phyloP scores from a whole-genome alignment of 192 early-diverging fungal species.

The Podila verticillata region DNA sequence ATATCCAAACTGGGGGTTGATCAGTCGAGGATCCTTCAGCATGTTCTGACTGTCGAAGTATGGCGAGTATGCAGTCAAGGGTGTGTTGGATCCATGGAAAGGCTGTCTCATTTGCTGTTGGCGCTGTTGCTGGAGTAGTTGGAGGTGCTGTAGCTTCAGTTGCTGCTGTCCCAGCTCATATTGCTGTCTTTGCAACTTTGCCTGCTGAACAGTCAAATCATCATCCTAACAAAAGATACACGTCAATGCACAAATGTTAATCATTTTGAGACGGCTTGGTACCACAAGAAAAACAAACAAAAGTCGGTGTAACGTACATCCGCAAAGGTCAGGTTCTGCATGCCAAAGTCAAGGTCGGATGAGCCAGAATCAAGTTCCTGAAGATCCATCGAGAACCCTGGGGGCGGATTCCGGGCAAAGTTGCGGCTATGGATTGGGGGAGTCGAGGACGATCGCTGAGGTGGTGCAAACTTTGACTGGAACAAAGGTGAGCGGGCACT shows the following conservation, averaged over 20 bases:
- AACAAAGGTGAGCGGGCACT: constrained; percentile 45
- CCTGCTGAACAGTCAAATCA: constrained; percentile 51
- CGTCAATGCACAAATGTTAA: neutral
- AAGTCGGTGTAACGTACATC: constrained; percentile 14
- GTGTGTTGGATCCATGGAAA: constrained; percentile 46
- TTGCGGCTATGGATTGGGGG: constrained; percentile 65
- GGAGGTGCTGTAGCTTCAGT: constrained; percentile 53
- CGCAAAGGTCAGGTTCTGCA: constrained; percentile 60
- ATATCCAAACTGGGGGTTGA: constrained; percentile 46
- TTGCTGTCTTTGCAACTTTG: constrained; percentile 52
- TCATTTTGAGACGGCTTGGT: neutral
- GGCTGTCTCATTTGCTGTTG: constrained; percentile 27
- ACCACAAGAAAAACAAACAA: too few species aligned
- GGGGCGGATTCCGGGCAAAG: constrained; percentile 55
- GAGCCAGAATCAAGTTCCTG: constrained; percentile 45
- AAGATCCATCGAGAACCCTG: constrained; percentile 49
- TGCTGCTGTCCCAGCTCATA: constrained; percentile 58
- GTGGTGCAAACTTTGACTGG: constrained; percentile 59
- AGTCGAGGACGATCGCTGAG: constrained; percentile 73
- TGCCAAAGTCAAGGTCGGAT: constrained; percentile 59
- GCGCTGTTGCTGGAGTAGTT: constrained; percentile 15
- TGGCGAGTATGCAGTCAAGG: constrained; percentile 41
- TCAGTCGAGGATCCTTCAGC: constrained; percentile 36
- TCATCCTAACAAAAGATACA: constrained; percentile 43
- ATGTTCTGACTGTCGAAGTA: constrained; percentile 48